Base-by-base conservation (phyloP, 768 basidiomycete genomes). In the Basidioascus undulatus region DNA sequence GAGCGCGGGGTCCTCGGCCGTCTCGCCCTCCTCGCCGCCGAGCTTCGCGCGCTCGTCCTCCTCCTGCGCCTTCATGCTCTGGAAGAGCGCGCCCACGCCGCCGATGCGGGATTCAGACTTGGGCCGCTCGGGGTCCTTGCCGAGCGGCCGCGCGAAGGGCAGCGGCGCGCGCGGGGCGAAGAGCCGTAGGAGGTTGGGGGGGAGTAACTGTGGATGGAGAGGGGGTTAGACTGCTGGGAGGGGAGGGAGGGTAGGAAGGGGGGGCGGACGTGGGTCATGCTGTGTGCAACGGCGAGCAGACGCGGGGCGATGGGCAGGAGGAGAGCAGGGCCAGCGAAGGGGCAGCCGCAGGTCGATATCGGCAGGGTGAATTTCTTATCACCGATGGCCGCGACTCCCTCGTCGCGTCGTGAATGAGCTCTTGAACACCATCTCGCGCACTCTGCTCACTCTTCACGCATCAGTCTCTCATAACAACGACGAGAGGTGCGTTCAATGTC, bases 151-250 rank as follows among this genome's bases (percentile, higher is more conserved):
- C 24, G 73, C 53, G 55, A 84, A 96, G 1, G 78, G 77, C 4
- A 94, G 68, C 3, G 76, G 79, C 1, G 89, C 83, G 6, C 92
- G 73, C 4, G 92, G 86, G 0, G 83, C 76, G 57, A 96, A 98
- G 49, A 96, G 76, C 57, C 89, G 86, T 58, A 96, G 74, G 39
- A 98, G 71, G 60, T 94, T 92, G 3, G 84, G 84, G 4, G 89
- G 89, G 19, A 98, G 69, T 19, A 87, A 66, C 61, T 87, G 81
- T 4, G 82, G 47, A 47, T 36, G 10, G n/a, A 31, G 10, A 31
- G 30, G 10, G 30, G 30, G 10, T 9, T 31, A 31, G 10, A 31
- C 30, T n/a, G n/a, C 30, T 9, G 10, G 9, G 30, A 31, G 30
- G 30, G 9, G 37, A 38, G 37, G 37, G 24, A 26, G 8, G 7